Percentiles rank a stretch among this genome's conserved stretches.
These are phyloP conservation scores for Amaranthus tricolor DNA, from an alignment of 179 eudicot species.

Conservation along the genomic window DNA sequence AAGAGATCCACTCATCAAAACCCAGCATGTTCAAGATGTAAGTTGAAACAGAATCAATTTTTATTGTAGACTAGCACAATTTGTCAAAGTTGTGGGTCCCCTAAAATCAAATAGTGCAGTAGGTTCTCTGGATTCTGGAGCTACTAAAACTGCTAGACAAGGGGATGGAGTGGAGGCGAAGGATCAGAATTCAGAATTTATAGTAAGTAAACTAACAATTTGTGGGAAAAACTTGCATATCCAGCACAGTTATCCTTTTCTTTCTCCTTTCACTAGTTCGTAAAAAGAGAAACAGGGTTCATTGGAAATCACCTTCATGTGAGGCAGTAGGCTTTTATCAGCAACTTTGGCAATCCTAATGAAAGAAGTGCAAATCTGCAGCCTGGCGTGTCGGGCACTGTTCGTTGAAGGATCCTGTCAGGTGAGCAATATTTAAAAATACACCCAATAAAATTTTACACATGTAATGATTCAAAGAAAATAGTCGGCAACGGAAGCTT, in stretches of 20 bases:
- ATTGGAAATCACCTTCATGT: constrained; percentile 74
- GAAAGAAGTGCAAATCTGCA: constrained; percentile 96
- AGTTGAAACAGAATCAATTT: background rate
- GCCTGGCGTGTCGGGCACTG: constrained; percentile 85
- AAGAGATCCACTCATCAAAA: background rate
- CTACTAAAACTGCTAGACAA: too few species aligned
- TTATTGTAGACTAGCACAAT: too few species aligned
- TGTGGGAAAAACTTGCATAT: background rate
- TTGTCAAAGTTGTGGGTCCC: too few species aligned
- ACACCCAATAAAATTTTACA: background rate
- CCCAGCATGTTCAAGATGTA: background rate
- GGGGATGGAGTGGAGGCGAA: too few species aligned
- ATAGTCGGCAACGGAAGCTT: background rate
- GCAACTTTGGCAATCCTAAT: constrained; percentile 94
- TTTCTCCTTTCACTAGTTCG: background rate
- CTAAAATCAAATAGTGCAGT: too few species aligned
- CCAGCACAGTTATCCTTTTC: background rate
- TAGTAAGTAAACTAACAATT: background rate
- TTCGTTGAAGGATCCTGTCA: constrained; percentile 90
- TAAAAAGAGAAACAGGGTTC: background rate
- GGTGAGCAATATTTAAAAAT: constrained; percentile 9
- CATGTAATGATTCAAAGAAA: background rate
- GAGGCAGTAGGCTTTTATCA: constrained; percentile 83
- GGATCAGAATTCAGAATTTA: background rate
- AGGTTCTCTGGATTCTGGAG: too few species aligned